Percentiles rank a stretch among this genome's conserved stretches.
These are phyloP conservation scores for Perilla frutescens DNA, from an alignment of 257 asterid species.

Conservation along the genomic window DNA sequence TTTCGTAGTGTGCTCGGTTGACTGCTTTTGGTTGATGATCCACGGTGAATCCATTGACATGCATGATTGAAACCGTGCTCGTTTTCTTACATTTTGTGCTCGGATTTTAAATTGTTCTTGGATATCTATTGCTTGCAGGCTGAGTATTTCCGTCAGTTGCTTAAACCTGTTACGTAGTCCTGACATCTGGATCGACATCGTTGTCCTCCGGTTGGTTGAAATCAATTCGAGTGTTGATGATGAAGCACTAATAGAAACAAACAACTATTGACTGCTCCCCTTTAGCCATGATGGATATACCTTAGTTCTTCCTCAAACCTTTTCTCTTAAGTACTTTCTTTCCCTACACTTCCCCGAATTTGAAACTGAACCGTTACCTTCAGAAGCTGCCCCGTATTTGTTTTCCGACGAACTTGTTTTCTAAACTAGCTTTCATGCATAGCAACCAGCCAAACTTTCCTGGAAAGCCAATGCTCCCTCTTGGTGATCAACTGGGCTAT, in stretches of 20 bases:
- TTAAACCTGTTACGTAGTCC: slow-evolving; percentile 91
- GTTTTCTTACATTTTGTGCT: background rate
- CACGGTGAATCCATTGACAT: background rate
- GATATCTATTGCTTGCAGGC: slow-evolving; percentile 59
- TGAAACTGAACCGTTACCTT: background rate
- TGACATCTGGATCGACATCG: slow-evolving; percentile 3
- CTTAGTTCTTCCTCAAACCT: slow-evolving; percentile 41
- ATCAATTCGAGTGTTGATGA: slow-evolving; percentile 20
- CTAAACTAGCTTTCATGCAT: slow-evolving; percentile 53
- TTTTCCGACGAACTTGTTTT: slow-evolving; percentile 16
- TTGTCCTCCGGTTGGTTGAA: slow-evolving; percentile 36
- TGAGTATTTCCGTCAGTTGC: slow-evolving; percentile 93
- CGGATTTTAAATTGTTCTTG: slow-evolving; percentile 5
- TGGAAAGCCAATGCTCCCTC: slow-evolving; percentile 46
- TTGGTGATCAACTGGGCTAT: slow-evolving; percentile 49
- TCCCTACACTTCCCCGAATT: slow-evolving; percentile 25
- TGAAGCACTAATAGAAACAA: slow-evolving; percentile 23
- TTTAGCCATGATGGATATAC: slow-evolving; percentile 41
- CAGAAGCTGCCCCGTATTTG: slow-evolving; percentile 15
- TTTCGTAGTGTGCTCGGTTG: background rate
- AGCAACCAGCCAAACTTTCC: slow-evolving; percentile 48
- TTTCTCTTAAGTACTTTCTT: slow-evolving; percentile 2
- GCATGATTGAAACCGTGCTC: background rate
- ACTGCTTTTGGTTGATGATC: background rate
- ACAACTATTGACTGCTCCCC: slow-evolving; percentile 19